Evolutionary conservation across 2,329 filamentous ascomycete genomes (phyloP).

Genomic region (Stagonosporopsis tanaceti): DNA sequence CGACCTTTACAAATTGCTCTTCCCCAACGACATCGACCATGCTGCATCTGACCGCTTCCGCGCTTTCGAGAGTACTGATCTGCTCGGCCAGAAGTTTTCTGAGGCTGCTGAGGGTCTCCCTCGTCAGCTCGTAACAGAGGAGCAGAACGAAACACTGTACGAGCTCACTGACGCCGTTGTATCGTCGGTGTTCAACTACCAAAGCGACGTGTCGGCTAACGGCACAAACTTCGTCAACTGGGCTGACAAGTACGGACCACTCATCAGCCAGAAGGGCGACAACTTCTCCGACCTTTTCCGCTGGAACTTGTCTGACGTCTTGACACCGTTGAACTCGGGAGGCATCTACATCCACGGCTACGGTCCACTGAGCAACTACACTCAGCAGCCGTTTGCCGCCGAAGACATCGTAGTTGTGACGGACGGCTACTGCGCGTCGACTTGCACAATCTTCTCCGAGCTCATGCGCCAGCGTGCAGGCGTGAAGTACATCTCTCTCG

Average conservation of each 20-base stretch:
- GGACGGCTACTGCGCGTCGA: constrained; percentile 65
- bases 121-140: constrained; percentile 37
- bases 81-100: constrained; percentile 54
- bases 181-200: constrained; percentile 57
- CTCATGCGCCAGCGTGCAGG: constrained; percentile 61
- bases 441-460: constrained; percentile 66
- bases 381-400: constrained; percentile 60
- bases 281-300: constrained; percentile 66
- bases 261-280: constrained; percentile 54
- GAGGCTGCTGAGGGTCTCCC: constrained; percentile 41
- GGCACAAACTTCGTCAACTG: constrained; percentile 58
- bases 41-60: constrained; percentile 62
- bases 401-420: constrained; percentile 65
- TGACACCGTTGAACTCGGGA: constrained; percentile 47
- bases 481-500: constrained; percentile 65
- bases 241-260: constrained; percentile 57
- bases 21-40: constrained; percentile 57
- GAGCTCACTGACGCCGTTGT: constrained; percentile 46
- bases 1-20: constrained; percentile 67
- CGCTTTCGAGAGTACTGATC: constrained; percentile 57
- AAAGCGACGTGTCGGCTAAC: constrained; percentile 57
- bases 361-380: constrained; percentile 54
- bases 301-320: constrained; percentile 56
- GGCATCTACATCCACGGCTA: constrained; percentile 48
- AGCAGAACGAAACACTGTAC: constrained; percentile 49